These are phyloP conservation scores for Starmerella kuoi DNA, from an alignment of 805 yeast species.

Conservation along the genomic window DNA sequence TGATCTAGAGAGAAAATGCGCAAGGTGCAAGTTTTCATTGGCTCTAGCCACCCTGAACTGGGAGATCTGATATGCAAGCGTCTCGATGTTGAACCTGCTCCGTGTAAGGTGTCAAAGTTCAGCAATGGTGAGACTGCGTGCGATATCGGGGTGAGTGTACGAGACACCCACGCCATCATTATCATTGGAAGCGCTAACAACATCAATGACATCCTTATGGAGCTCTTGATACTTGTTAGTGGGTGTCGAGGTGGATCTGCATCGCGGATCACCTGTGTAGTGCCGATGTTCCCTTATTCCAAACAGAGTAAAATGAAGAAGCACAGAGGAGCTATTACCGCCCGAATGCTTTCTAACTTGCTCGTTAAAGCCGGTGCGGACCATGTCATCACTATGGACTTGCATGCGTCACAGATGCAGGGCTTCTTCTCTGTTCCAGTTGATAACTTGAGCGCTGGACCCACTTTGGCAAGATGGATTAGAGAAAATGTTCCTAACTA, in stretches of 20 bases:
- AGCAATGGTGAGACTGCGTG: constrained; percentile 97
- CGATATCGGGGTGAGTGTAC: constrained; percentile 83
- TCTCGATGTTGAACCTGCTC: constrained; percentile 87
- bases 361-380: constrained; percentile 98
- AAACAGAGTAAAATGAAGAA: constrained; percentile 97
- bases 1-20: too few species aligned
- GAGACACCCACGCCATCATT: constrained; percentile 94
- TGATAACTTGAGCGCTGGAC: constrained; percentile 92
- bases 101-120: constrained; percentile 79
- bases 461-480: constrained; percentile 93
- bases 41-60: constrained; percentile 90
- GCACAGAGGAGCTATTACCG: constrained; percentile 97
- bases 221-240: constrained; percentile 75
- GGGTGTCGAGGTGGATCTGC: constrained; percentile 99
- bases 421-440: constrained; percentile 97
- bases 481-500: constrained; percentile 78
- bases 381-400: constrained; percentile 94
- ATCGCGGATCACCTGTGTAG: constrained; percentile 89
- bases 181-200: constrained; percentile 85
- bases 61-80: constrained; percentile 83
- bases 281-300: constrained; percentile 95
- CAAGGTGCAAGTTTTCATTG: constrained; percentile 93
- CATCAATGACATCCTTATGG: constrained; percentile 90
- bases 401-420: constrained; percentile 96
- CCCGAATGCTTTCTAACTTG: constrained; percentile 89